Evolutionary conservation across 306 rosid genomes (phyloP), one percentile per base, ranked within the genome.

Genomic region (Casuarina equisetifolia): DNA sequence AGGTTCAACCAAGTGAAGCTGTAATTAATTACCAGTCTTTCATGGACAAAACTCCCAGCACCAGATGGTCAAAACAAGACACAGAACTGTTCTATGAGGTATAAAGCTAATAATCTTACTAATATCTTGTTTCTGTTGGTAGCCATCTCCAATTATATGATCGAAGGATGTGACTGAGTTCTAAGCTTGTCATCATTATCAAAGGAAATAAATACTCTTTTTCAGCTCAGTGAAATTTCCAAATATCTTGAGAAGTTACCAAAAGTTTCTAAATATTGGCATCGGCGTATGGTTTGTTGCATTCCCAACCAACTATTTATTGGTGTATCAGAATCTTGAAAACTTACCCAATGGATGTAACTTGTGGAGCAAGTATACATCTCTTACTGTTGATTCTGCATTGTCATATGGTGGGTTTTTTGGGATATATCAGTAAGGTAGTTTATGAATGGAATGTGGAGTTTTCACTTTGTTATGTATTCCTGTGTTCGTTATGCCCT

Each of bases 71-170:
- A 20, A 87, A 87, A 83, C 89, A 86, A 57, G 99, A 91, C 50
- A 95, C 97, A 9, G 88, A 88, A 80, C 85, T 83, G 83, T 92
- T 95, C 76, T 92, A 88, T 78, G 89, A 84, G 97, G 97, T 91
- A 85, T 72, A 76, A 36, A 11, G 73, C 78, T 48, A 54, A 74
- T 19, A 5, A 32, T 79, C 36, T 46, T 3, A 48, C 4, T 44
- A 43, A 20, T 16, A 9, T 74, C 15, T 44, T 43, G 45, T 13
- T 42, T 75, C 44, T 4, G 57, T 54, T 36, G 17, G 15, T 8
- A 3, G 10, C 51, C 46, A n/a, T 73, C 7, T 2, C 42, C 17
- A 8, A 10, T 42, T 40, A 25, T n/a, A 45, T 40, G 70, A 66
- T 66, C 32, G 3, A 1, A 9, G 6, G 32, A 66, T 40, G 42